Evolutionary conservation across 352 stramenopile genomes (phyloP).

Genomic region (Phytophthora pisi): DNA sequence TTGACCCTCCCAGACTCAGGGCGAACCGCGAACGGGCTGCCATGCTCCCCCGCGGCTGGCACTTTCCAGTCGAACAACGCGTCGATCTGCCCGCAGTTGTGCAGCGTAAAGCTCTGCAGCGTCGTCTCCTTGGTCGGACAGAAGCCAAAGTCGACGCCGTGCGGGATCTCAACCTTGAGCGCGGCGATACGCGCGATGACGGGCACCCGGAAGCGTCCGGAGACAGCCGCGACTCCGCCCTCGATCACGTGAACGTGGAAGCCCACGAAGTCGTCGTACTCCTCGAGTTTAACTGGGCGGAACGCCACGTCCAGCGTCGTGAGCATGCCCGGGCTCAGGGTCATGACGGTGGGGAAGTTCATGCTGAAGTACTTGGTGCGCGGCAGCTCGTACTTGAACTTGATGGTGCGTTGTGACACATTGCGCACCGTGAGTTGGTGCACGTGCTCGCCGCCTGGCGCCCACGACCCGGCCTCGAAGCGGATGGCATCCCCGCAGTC

Average conservation of each 20-base stretch:
- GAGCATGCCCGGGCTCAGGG: slow-evolving; percentile 88
- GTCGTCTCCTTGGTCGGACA: slow-evolving; percentile 88
- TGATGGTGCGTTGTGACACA: slow-evolving; percentile 82
- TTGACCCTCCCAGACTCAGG: slow-evolving; percentile 67
- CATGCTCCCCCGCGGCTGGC: slow-evolving; percentile 61
- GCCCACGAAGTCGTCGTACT: slow-evolving; percentile 92
- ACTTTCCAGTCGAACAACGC: slow-evolving; percentile 87
- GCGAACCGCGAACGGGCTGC: slow-evolving; percentile 79
- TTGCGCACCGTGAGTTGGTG: slow-evolving; percentile 93
- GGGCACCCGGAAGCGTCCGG: slow-evolving; percentile 86
- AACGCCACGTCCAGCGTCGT: slow-evolving; percentile 91
- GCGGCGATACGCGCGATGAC: slow-evolving; percentile 84
- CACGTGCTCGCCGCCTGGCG: slow-evolving; percentile 91
- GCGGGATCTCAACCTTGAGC: slow-evolving; percentile 63
- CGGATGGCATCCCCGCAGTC: slow-evolving; percentile 88
- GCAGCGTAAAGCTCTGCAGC: slow-evolving; percentile 70
- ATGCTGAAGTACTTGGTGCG: slow-evolving; percentile 95
- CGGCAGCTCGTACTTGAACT: slow-evolving; percentile 94
- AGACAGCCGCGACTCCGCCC: slow-evolving; percentile 65
- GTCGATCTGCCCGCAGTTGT: slow-evolving; percentile 90
- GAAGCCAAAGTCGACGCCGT: slow-evolving; percentile 88
- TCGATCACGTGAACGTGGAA: slow-evolving; percentile 90
- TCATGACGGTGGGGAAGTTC: slow-evolving; percentile 91
- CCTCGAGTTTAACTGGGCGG: slow-evolving; percentile 86
- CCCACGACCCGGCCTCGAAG: slow-evolving; percentile 90